Base-by-base conservation (phyloP, 2,329 filamentous ascomycete genomes). In the Lasiodiplodia sp. region DNA sequence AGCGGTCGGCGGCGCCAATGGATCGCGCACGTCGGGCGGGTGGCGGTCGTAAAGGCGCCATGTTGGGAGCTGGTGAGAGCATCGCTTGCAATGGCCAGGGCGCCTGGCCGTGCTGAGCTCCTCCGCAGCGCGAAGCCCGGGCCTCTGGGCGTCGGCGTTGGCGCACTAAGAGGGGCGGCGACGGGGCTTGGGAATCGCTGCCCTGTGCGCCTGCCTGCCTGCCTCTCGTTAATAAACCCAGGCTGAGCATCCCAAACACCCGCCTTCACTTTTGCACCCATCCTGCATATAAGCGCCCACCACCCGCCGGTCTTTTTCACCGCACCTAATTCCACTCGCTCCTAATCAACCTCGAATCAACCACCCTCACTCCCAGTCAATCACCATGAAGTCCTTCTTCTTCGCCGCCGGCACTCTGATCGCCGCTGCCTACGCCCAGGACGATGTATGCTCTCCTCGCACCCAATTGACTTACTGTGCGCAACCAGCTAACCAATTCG, bases 331-430 rank as follows among this genome's bases (percentile, higher is more conserved):
- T 64, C 60, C 60, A 64, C 60, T 64, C 60, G 60, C 60, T 64
- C 44, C 31, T 31, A 38, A 52, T 37, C 53, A 14, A 37, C 21
- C 21, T 40, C 62, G 14, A 64, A 18, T 38, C 25, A 52, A 23
- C 38, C 52, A 21, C 21, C 31, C 28, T 18, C n/a, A 16, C 52
- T 31, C 28, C 7, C 64, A 38, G 49, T n/a, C 52, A 55, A 25
- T 40, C 60, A 68, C 47, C n/a, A 68, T 68, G 66, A 68, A 68
- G 66, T 53, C 57, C 66, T 44, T 53, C 49, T 18, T 68, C 66
- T 68, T 65, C 40, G 58, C 60, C 67, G 67, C 67, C 49, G 52
- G 57, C 49, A 28, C 67, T 18, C 67, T 68, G n/a, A 10, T 68
- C 31, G 67, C 67, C 52, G 44, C 60, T n/a, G 67, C 67, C 67